Evolutionary conservation across 805 yeast species (phyloP), one percentile per base, ranked within the genome.

Genomic region (Henningerozyma blattae): DNA sequence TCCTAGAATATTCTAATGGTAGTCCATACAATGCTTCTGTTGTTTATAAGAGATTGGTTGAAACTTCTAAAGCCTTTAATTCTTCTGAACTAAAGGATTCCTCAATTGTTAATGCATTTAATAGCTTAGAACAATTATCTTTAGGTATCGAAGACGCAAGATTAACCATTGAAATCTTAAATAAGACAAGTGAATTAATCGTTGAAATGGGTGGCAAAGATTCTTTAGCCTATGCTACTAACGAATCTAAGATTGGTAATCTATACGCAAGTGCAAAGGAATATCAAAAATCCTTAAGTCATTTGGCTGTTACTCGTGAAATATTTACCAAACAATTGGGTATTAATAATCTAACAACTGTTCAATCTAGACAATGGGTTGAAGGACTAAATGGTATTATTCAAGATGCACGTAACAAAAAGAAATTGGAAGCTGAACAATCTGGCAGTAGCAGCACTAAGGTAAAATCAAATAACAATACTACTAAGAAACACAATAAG

Each of bases 61-160:
- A 66, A 27, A 64, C 70, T 34, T 34, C 43, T 18, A 39, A 43
- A 15, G 35, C 40, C 18, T 48, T 44, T 19, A 32, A 42, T n/a
- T 73, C 87, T 77, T 45, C 56, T n/a, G 45, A 64, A 6, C 62
- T 75, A n/a, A 65, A 67, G 3, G 94, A 86, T 52, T 85, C 94
- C 30, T 79, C 82, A 35, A 59, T 70, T 19, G 62, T 81, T 33
- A 74, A 77, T 38, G 70, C 84, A 6, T 60, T 72, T 32, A 50
- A 47, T 20, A 43, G 50, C 34, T 35, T 49, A 64, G 75, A 44
- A 71, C 82, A 48, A 62, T 74, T 47, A 78, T 77, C 58, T 3
- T 62, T 70, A 13, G 67, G 75, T 47, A 63, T 83, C 36, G 72
- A 76, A 39, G 65, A 68, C 32, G 51, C 69, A 15, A 68, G 71